phyloP scores from a whole-genome alignment of 371 early-diverging fungal species.

The Apophysomyces elegans region DNA sequence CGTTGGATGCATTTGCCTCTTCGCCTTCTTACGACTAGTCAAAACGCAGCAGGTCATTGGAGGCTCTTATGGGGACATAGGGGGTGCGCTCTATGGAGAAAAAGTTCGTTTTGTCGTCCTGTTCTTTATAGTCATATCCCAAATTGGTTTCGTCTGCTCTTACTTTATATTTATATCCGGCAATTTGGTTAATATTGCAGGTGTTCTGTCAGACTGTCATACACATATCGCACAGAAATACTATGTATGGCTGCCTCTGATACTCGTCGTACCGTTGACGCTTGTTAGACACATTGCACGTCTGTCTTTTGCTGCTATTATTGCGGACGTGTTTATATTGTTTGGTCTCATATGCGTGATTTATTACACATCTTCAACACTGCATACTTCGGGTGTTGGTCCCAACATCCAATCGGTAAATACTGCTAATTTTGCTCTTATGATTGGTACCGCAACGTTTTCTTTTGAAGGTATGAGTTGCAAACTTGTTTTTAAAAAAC shows the following conservation, averaged over 20 bases:
- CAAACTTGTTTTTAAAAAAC: background rate
- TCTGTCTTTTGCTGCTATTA: constrained; percentile 65
- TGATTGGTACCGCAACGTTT: constrained; percentile 80
- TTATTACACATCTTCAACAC: constrained; percentile 37
- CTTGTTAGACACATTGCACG: constrained; percentile 70
- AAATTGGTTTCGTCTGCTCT: constrained; percentile 62
- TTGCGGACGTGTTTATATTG: constrained; percentile 75
- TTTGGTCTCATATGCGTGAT: constrained; percentile 58
- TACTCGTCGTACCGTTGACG: constrained; percentile 66
- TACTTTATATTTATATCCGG: constrained; percentile 53
- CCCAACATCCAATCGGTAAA: constrained; percentile 59
- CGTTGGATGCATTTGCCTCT: constrained; percentile 33
- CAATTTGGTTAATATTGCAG: constrained; percentile 46
- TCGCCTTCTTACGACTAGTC: constrained; percentile 35
- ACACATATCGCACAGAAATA: constrained; percentile 36
- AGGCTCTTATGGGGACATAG: constrained; percentile 84
- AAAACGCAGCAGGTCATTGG: constrained; percentile 43
- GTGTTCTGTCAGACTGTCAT: constrained; percentile 42
- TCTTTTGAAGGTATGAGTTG: constrained; percentile 68
- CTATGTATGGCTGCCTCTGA: constrained; percentile 64
- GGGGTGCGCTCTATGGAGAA: constrained; percentile 67
- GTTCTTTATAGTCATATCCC: constrained; percentile 66
- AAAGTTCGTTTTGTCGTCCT: constrained; percentile 59
- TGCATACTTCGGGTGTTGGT: constrained; percentile 36
- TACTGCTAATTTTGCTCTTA: constrained; percentile 63